phyloP scores from a whole-genome alignment of 192 early-diverging fungal species.

The Diversispora epigaea region DNA sequence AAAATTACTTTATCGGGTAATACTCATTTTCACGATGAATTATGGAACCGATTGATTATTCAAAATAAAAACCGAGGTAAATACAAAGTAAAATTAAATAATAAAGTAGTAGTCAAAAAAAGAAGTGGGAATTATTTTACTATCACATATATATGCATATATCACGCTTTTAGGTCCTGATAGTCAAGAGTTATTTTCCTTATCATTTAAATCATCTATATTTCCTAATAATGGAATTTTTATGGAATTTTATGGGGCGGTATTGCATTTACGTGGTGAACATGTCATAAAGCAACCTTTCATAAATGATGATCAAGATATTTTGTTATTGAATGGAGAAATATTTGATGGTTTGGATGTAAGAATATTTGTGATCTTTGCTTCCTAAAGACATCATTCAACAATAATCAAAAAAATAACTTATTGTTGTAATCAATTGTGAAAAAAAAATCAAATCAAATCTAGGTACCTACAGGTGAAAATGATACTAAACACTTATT shows the following conservation, averaged over 20 bases:
- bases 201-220: neutral
- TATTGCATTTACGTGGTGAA: conserved; percentile 71
- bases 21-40: neutral
- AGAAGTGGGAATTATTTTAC: neutral
- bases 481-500: conserved; percentile 65
- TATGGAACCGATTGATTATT: conserved; percentile 45
- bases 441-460: too few species aligned
- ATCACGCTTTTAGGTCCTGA: conserved; percentile 58
- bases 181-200: conserved; percentile 36
- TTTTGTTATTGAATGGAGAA: conserved; percentile 88
- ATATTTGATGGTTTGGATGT: conserved; percentile 77
- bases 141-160: neutral
- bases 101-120: too few species aligned
- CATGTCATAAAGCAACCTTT: conserved; percentile 59
- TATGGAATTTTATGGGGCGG: conserved; percentile 54
- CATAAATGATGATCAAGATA: conserved; percentile 45
- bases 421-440: neutral
- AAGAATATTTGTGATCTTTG: conserved; percentile 7
- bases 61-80: conserved; percentile 54
- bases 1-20: neutral
- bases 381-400: neutral
- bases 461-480: conserved; percentile 34
- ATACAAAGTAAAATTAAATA: neutral
- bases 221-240: neutral
- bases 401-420: neutral